phyloP scores from a whole-genome alignment of 169 alveolate species.

The Cryptosporidium baileyi region DNA sequence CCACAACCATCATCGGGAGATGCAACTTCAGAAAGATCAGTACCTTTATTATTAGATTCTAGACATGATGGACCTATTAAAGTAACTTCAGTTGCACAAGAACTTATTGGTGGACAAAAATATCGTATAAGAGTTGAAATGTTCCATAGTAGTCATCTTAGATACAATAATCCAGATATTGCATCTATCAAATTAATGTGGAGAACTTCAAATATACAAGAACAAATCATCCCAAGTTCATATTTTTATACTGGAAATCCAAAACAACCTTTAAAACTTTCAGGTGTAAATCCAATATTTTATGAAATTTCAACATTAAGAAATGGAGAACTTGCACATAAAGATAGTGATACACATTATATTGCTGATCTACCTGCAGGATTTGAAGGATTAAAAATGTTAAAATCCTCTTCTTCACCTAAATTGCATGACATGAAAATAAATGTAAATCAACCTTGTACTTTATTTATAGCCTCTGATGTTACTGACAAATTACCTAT shows the following conservation, averaged over 20 bases:
- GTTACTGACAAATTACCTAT: constrained; percentile 73
- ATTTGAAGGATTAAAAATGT: constrained; percentile 75
- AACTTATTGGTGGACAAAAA: constrained; percentile 85
- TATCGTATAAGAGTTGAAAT: constrained; percentile 81
- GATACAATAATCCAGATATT: constrained; percentile 76
- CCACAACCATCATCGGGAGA: constrained; percentile 80
- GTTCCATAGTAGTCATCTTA: constrained; percentile 84
- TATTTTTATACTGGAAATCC: constrained; percentile 82
- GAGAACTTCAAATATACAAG: constrained; percentile 78
- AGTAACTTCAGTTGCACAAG: constrained; percentile 79
- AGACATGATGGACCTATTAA: constrained; percentile 72
- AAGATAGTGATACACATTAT: constrained; percentile 75
- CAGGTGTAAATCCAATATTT: constrained; percentile 84
- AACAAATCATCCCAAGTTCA: constrained; percentile 80
- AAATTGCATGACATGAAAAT: constrained; percentile 68
- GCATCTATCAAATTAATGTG: constrained; percentile 79
- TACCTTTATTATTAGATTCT: constrained; percentile 72
- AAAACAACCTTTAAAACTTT: constrained; percentile 77
- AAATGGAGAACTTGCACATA: constrained; percentile 86
- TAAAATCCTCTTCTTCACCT: constrained; percentile 68
- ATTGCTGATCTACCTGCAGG: constrained; percentile 86
- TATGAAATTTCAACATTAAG: constrained; percentile 81
- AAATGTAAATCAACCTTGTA: constrained; percentile 73
- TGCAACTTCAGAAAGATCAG: constrained; percentile 74
- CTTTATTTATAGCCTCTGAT: constrained; percentile 74